Evolutionary conservation across 2,329 filamentous ascomycete genomes (phyloP).

Genomic region (Grosmannia clavigera): DNA sequence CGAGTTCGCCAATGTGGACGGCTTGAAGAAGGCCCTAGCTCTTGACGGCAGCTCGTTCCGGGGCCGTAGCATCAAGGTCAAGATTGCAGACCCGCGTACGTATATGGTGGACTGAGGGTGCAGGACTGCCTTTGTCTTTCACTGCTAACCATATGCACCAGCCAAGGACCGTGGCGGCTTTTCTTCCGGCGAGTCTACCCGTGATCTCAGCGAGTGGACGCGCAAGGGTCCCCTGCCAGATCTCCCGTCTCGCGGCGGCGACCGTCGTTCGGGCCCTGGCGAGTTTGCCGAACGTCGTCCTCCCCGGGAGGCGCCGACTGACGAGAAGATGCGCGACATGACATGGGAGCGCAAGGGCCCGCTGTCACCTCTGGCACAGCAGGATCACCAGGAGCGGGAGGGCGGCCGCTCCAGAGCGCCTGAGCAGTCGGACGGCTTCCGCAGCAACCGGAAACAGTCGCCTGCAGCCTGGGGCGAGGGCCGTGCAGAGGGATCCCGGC

Average conservation of each 20-base stretch:
- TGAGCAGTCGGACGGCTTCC: slow-evolving; percentile 40
- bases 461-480: slow-evolving; percentile 68
- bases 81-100: slow-evolving; percentile 95
- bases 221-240: slow-evolving; percentile 63
- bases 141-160: slow-evolving; percentile 22
- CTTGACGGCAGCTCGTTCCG: slow-evolving; percentile 75
- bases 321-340: slow-evolving; percentile 70
- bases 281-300: slow-evolving; percentile 54
- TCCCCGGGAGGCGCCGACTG: slow-evolving; percentile 54
- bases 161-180: slow-evolving; percentile 63
- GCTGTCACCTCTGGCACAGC: slow-evolving; percentile 55
- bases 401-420: slow-evolving; percentile 39
- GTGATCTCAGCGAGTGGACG: slow-evolving; percentile 83
- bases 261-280: slow-evolving; percentile 31
- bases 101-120: slow-evolving; percentile 13
- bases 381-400: slow-evolving; percentile 39
- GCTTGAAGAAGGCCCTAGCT: slow-evolving; percentile 79
- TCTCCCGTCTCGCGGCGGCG: slow-evolving; percentile 25
- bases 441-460: slow-evolving; percentile 52
- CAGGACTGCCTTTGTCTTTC: background rate
- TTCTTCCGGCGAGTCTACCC: slow-evolving; percentile 50
- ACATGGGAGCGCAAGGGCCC: slow-evolving; percentile 93
- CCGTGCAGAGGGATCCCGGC: slow-evolving; percentile 44
- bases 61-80: slow-evolving; percentile 81
- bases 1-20: slow-evolving; percentile 79